Evolutionary conservation across 257 asterid genomes (phyloP), one percentile per base, ranked within the genome.

Genomic region (Mentha longifolia): DNA sequence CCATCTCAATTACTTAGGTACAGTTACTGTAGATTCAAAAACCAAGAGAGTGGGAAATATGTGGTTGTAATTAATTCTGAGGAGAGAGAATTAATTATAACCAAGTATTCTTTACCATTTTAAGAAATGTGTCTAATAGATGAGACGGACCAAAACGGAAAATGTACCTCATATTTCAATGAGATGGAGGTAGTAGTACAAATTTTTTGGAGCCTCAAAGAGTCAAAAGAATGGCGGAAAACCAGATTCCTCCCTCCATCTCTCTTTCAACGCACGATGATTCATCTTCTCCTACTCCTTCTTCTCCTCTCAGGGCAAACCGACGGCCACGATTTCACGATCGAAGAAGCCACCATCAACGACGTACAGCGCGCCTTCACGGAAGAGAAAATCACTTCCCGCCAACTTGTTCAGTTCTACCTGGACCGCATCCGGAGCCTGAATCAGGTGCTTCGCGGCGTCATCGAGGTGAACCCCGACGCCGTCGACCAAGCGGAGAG

Each of bases 381-480:
- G n/a, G 70, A 65, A 2, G 46, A 66, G 1, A 69, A 72, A 39
- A 81, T 83, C 65, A 80, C 83, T 28, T 80, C 83, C 55, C 85
- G 77, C 74, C 80, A 70, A 51, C 83, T 83, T 42, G 80, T 83
- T 5, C 74, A 72, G 2, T 73, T 52, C 83, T 83, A 83, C 77
- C 67, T 89, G 64, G 16, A 70, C 49, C 84, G 81, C 54, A 89
- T 86, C 79, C 65, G 67, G n/a, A 71, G 68, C 69, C 86, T 87
- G 15, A 87, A 86, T 75, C 96, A 92, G 9, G 49, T 75, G 66
- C 95, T 89, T 9, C 88, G 83, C 13, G 80, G 81, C 16, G 84
- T 87, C 10, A 86, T 86, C 9, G 96, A 89, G 20, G 83, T 89
- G 14, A 89, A 87, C 42, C 96, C 95, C 4, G 95, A 84, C 15